Conservation (phyloP, 176 grass and related monocot genomes). For the Cenchrus purpureus region DNA sequence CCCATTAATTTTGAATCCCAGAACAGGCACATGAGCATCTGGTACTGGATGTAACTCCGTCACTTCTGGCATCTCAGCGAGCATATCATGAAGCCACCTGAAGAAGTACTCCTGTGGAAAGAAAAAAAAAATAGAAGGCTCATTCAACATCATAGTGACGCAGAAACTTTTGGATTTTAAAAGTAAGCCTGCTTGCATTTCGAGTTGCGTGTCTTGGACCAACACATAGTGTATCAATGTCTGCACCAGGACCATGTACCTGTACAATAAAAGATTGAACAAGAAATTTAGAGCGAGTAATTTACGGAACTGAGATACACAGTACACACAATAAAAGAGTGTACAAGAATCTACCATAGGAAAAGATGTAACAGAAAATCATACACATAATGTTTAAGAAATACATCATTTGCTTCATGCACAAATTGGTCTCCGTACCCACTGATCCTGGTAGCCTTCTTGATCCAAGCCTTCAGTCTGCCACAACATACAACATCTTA, state of each 20-base stretch:
- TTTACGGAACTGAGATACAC: conserved; percentile 13
- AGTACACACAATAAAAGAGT: neutral
- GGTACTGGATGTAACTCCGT: conserved; percentile 85
- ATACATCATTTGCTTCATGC: conserved; percentile 73
- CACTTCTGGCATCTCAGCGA: conserved; percentile 89
- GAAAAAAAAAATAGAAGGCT: conserved; percentile 21
- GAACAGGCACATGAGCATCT: conserved; percentile 90
- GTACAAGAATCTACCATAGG: neutral
- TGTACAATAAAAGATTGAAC: conserved; percentile 36
- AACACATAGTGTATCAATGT: conserved; percentile 92
- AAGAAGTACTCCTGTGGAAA: conserved; percentile 84
- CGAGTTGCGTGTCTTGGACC: conserved; percentile 80
- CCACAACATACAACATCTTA: conserved; percentile 19
- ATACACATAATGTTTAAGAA: neutral
- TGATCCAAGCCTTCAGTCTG: conserved; percentile 95
- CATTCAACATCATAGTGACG: conserved; percentile 8
- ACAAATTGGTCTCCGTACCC: conserved; percentile 95
- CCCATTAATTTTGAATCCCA: conserved; percentile 78
- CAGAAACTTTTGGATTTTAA: conserved; percentile 7
- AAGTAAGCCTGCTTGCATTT: conserved; percentile 63
- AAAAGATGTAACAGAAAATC: conserved; percentile 15
- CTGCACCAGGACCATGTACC: conserved; percentile 94
- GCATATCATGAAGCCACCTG: conserved; percentile 70
- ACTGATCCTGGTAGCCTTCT: conserved; percentile 71
- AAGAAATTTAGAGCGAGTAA: neutral